These are phyloP conservation scores for Fibroporia radiculosa DNA, from an alignment of 768 basidiomycete genomes.

Conservation along the genomic window DNA sequence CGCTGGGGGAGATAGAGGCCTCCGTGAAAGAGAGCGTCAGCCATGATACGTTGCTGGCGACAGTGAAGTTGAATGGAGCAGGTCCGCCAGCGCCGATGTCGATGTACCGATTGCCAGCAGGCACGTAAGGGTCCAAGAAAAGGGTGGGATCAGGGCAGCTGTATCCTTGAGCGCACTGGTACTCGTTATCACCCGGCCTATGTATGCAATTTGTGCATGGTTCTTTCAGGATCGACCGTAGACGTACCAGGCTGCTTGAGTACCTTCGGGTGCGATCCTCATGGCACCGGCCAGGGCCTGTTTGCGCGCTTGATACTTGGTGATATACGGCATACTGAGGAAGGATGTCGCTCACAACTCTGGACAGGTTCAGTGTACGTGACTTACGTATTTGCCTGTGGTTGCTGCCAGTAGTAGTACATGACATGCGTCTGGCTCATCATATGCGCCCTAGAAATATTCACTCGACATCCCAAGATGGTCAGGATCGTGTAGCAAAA, in stretches of 20 bases:
- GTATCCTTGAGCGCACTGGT: conserved; percentile 45
- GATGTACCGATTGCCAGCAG: conserved; percentile 45
- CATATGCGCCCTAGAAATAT: conserved; percentile 31
- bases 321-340: conserved; percentile 43
- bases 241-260: conserved; percentile 48
- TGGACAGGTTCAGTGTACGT: too few species aligned
- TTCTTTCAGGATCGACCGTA: neutral
- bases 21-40: conserved; percentile 36
- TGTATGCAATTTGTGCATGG: too few species aligned
- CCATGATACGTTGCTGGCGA: conserved; percentile 44
- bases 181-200: conserved; percentile 62
- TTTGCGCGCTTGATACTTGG: conserved; percentile 45
- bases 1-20: conserved; percentile 40
- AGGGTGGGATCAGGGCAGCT: conserved; percentile 43
- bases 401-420: conserved; percentile 69
- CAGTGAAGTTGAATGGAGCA: conserved; percentile 46
- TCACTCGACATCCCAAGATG: neutral
- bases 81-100: conserved; percentile 60
- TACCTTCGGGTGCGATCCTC: conserved; percentile 56
- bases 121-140: conserved; percentile 48
- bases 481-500: conserved; percentile 31
- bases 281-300: conserved; percentile 53
- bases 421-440: conserved; percentile 65
- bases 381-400: conserved; percentile 51
- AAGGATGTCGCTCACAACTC: too few species aligned